A percentile compares a stretch with the other conserved stretches of the same genome.
Evolutionary conservation across 495 filamentous ascomycete species (phyloP).

Genomic region (Talaromyces adpressus): DNA sequence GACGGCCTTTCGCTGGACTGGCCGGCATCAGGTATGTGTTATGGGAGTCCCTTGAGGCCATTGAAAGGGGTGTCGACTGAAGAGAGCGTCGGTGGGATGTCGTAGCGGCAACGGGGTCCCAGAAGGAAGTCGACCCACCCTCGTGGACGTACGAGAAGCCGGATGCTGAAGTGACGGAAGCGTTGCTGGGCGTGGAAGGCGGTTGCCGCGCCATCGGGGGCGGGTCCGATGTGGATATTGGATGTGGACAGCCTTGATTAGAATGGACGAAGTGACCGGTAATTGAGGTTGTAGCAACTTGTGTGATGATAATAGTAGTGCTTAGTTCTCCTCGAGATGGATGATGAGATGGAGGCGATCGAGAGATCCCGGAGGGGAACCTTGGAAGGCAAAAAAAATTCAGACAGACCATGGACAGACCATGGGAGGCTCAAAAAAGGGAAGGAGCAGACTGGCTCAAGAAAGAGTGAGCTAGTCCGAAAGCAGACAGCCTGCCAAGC

Average conservation of each 20-base stretch:
- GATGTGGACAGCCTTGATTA: background rate
- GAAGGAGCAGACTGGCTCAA: background rate
- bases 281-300: background rate
- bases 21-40: conserved; percentile 82
- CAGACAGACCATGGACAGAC: background rate
- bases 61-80: conserved; percentile 22
- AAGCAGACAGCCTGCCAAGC: conserved; percentile 12
- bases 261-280: background rate
- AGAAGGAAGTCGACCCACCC: conserved; percentile 28
- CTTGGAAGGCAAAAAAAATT: background rate
- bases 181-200: conserved; percentile 16
- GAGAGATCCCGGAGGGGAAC: background rate
- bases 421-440: conserved; percentile 1
- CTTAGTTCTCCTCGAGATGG: background rate
- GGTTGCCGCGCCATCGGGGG: conserved; percentile 25
- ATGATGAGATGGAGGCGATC: background rate
- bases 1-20: conserved; percentile 59
- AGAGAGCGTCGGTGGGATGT: conserved; percentile 22
- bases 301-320: background rate
- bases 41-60: conserved; percentile 30
- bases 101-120: conserved; percentile 12
- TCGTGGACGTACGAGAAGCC: conserved; percentile 21
- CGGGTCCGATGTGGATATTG: conserved; percentile 2
- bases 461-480: background rate
- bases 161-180: conserved; percentile 6